A percentile compares a stretch with the other conserved stretches of the same genome.
Conservation (phyloP, 192 early-diverging fungal species). For the Umbelopsis sp. region DNA sequence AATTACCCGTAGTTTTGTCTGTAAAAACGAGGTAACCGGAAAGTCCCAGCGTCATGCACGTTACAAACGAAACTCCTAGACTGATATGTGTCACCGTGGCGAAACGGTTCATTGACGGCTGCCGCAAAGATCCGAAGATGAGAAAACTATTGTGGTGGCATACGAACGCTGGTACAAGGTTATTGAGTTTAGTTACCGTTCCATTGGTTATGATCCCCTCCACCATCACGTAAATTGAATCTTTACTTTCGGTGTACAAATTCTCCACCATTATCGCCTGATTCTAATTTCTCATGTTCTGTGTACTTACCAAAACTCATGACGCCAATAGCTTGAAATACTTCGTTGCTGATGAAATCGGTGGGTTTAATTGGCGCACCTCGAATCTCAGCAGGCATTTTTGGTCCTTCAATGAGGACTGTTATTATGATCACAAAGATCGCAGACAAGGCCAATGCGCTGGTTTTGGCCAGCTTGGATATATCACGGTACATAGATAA, state of each 20-base stretch:
- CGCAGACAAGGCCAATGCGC: slow-evolving; percentile 80
- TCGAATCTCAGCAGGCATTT: slow-evolving; percentile 52
- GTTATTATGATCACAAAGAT: slow-evolving; percentile 79
- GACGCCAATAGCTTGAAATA: slow-evolving; percentile 86
- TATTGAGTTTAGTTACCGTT: neutral
- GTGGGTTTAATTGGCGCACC: slow-evolving; percentile 45
- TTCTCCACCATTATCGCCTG: neutral
- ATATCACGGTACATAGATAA: slow-evolving; percentile 88
- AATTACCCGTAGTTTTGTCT: slow-evolving; percentile 74
- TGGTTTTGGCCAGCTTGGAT: slow-evolving; percentile 86
- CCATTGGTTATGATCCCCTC: neutral
- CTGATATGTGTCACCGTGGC: slow-evolving; percentile 82
- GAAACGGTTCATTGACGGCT: slow-evolving; percentile 82
- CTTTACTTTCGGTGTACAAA: neutral
- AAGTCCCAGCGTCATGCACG: slow-evolving; percentile 72
- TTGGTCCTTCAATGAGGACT: slow-evolving; percentile 71
- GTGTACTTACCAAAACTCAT: slow-evolving; percentile 78
- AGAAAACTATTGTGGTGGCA: slow-evolving; percentile 96
- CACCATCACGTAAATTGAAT: neutral
- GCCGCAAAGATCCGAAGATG: slow-evolving; percentile 83
- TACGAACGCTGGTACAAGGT: slow-evolving; percentile 71
- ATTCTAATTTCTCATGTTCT: neutral
- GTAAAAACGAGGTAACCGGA: slow-evolving; percentile 82
- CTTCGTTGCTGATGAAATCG: slow-evolving; percentile 49
- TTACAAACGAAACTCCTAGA: slow-evolving; percentile 68